Conservation (phyloP, 2,329 filamentous ascomycete genomes). For the Beauveria sp. region DNA sequence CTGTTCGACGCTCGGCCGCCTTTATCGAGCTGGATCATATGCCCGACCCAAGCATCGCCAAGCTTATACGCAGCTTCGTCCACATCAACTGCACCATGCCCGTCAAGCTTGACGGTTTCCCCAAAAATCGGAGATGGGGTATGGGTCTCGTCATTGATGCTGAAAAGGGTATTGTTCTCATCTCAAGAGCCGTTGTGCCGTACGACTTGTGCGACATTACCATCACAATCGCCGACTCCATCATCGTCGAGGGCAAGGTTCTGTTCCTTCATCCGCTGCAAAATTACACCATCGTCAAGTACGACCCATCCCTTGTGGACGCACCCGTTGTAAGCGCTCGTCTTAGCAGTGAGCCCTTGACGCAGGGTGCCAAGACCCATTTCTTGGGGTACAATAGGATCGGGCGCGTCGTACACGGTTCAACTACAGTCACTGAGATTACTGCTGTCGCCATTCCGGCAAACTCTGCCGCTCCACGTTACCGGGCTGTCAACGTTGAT, state of each 20-base stretch:
- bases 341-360: conserved; percentile 73
- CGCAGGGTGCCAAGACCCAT: conserved; percentile 87
- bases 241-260: conserved; percentile 89
- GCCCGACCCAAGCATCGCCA: conserved; percentile 81
- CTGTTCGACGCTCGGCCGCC: conserved; percentile 68
- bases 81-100: conserved; percentile 90
- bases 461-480: conserved; percentile 83
- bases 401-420: conserved; percentile 83
- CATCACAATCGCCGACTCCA: conserved; percentile 91
- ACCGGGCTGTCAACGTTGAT: conserved; percentile 91
- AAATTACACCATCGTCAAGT: conserved; percentile 93
- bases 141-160: conserved; percentile 98
- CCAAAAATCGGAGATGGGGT: conserved; percentile 85
- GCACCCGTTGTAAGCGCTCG: conserved; percentile 86
- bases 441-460: conserved; percentile 95
- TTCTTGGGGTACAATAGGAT: conserved; percentile 99
- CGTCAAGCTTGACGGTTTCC: conserved; percentile 95
- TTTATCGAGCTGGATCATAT: conserved; percentile 91
- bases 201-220: conserved; percentile 96
- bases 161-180: conserved; percentile 87
- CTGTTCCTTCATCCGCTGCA: conserved; percentile 94
- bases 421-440: conserved; percentile 93
- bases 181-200: conserved; percentile 88
- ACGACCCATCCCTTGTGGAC: conserved; percentile 87
- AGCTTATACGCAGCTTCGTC: conserved; percentile 91